Evolutionary conservation across 495 filamentous ascomycete species (phyloP), one percentile per base, ranked within the genome.

Genomic region (Aspergillus carlsbadensis): DNA sequence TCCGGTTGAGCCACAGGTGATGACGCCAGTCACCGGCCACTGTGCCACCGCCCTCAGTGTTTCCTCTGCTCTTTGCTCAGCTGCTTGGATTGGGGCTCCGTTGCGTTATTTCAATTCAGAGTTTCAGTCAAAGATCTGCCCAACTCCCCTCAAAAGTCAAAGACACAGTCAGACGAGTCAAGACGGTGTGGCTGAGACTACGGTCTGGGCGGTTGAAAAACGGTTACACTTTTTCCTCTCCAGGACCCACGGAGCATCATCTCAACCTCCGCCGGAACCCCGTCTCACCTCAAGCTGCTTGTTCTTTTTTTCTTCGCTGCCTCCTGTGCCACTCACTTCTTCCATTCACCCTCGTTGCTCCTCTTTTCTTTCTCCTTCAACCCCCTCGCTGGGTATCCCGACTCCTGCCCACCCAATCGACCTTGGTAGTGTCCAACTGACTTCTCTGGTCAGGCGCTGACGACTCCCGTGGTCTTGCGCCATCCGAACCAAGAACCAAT

Each of bases 361-460:
- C 41, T 54, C 36, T 52, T 47, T 21, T 26, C 35, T 58, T 55
- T 48, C 34, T 26, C 26, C 35, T 49, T 54, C 48, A 34, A 29
- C 45, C 10, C 37, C 34, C 29, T 35, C 37, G 5, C 44, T 49
- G 15, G 18, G 43, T 39, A 37, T 51, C 52, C 17, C 44, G 2
- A 24, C 35, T 39, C 26, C n/a, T 21, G 52, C 31, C 40, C 45
- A 18, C 46, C 31, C 52, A 42, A 18, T 36, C 44, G 17, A 24
- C 22, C 55, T 54, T 43, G 42, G 34, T 36, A 57, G 48, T 39
- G 63, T 61, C 53, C 63, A 20, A 59, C 40, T 63, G 61, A 59
- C 54, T 51, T 10, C 4, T 29, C 26, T 29, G 21, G 59, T 62
- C 63, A 62, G 63, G 57, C 63, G 59, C 63, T 57, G 56, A 52